A percentile compares a stretch with the other conserved stretches of the same genome.
These are phyloP conservation scores for Avena sativa DNA, from an alignment of 176 grass and related monocot genomes.

Conservation along the genomic window DNA sequence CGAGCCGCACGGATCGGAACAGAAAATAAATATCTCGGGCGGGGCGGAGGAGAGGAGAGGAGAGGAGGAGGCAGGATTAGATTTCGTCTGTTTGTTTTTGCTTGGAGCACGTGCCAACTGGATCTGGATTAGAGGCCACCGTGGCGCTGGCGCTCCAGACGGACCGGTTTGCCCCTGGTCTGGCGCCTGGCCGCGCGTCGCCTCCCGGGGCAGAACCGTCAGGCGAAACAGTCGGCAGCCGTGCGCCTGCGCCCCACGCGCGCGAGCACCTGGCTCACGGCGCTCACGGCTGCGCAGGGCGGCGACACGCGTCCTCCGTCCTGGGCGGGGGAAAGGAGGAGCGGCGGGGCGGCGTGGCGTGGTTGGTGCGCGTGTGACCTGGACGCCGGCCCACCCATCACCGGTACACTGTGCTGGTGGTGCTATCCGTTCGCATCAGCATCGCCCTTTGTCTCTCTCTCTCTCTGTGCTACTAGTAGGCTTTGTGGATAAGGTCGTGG, in stretches of 20 bases:
- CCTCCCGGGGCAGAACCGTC: neutral
- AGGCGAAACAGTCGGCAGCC: neutral
- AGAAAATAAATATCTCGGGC: slow-evolving; percentile 33
- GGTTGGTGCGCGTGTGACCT: slow-evolving; percentile 20
- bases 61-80: slow-evolving; percentile 26
- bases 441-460: neutral
- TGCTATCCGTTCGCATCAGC: neutral
- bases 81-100: neutral
- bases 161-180: neutral
- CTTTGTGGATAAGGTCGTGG: slow-evolving; percentile 37
- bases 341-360: neutral
- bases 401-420: neutral
- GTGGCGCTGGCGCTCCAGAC: neutral
- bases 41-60: neutral
- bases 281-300: too few relatives aligned
- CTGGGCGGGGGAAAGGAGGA: neutral
- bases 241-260: neutral
- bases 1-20: neutral
- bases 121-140: slow-evolving; percentile 11
- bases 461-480: neutral
- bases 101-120: slow-evolving; percentile 36
- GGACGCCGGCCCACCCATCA: neutral
- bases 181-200: neutral
- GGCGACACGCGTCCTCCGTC: slow-evolving; percentile 8
- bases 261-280: neutral